phyloP scores from a whole-genome alignment of 2,329 filamentous ascomycete species.

The Paecilomyces variotii region DNA sequence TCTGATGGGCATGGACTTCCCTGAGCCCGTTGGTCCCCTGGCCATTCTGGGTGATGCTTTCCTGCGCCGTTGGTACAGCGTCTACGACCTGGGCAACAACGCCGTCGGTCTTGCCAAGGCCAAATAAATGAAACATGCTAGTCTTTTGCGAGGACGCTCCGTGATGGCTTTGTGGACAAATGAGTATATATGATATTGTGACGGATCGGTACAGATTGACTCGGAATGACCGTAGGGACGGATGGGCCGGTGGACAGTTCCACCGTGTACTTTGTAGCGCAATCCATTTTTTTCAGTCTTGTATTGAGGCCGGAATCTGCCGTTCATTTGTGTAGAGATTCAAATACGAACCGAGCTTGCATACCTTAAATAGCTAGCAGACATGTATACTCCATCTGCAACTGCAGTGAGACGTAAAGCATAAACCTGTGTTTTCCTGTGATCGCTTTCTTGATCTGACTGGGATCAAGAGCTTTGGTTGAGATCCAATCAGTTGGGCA shows the following conservation, averaged over 20 bases:
- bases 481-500: not conserved
- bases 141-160: not conserved
- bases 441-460: not conserved
- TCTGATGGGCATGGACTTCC: slow-evolving; percentile 93
- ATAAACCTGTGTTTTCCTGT: not conserved
- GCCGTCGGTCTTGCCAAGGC: slow-evolving; percentile 83
- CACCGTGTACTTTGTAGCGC: not conserved
- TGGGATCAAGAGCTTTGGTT: not conserved
- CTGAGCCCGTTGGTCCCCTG: slow-evolving; percentile 79
- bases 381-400: not conserved
- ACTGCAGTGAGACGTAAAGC: not conserved
- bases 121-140: slow-evolving; percentile 45
- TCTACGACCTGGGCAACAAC: slow-evolving; percentile 88
- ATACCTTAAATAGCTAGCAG: not conserved
- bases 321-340: not conserved
- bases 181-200: not conserved
- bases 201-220: not conserved
- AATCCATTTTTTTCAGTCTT: not conserved
- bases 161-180: not conserved
- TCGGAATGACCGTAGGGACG: not conserved
- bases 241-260: not conserved
- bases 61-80: slow-evolving; percentile 63
- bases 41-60: slow-evolving; percentile 74
- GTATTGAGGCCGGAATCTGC: not conserved
- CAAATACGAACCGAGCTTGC: not conserved